phyloP scores from a whole-genome alignment of 2,329 filamentous ascomycete species.

The Allantophomopsis cytisporea region DNA sequence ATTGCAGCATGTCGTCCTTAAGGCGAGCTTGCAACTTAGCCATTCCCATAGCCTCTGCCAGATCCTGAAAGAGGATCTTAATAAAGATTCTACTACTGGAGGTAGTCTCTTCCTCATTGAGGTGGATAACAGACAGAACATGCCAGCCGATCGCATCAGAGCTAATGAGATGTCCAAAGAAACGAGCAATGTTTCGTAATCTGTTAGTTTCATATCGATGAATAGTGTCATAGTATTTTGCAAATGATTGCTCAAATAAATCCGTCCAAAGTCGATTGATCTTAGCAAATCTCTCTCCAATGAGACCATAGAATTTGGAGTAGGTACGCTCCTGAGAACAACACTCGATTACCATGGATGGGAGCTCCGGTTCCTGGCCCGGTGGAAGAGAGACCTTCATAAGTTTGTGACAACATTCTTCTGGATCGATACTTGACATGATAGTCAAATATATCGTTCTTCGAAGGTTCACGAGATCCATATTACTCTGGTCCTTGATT shows the following conservation, averaged over 20 bases:
- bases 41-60: slow-evolving; percentile 78
- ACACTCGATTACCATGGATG: slow-evolving; percentile 94
- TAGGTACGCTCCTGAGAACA: slow-evolving; percentile 95
- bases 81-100: slow-evolving; percentile 95
- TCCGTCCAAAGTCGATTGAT: slow-evolving; percentile 91
- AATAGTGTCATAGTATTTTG: slow-evolving; percentile 92
- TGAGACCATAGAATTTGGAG: slow-evolving; percentile 91
- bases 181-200: slow-evolving; percentile 84
- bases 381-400: slow-evolving; percentile 84
- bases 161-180: slow-evolving; percentile 85
- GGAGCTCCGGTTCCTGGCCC: slow-evolving; percentile 79
- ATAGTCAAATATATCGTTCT: slow-evolving; percentile 95
- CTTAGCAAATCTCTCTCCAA: slow-evolving; percentile 90
- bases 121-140: slow-evolving; percentile 66
- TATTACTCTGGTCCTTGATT: slow-evolving; percentile 96
- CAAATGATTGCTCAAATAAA: slow-evolving; percentile 80
- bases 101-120: slow-evolving; percentile 96
- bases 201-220: slow-evolving; percentile 95
- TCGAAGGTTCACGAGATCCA: slow-evolving; percentile 84
- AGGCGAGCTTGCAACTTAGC: slow-evolving; percentile 63
- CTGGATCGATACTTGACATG: slow-evolving; percentile 90
- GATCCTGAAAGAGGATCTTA: slow-evolving; percentile 92
- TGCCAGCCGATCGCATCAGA: slow-evolving; percentile 91
- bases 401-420: slow-evolving; percentile 94
- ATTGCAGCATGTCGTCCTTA: slow-evolving; percentile 63